phyloP scores from a whole-genome alignment of 257 asterid genomes.

The Thymus mandschuricus region DNA sequence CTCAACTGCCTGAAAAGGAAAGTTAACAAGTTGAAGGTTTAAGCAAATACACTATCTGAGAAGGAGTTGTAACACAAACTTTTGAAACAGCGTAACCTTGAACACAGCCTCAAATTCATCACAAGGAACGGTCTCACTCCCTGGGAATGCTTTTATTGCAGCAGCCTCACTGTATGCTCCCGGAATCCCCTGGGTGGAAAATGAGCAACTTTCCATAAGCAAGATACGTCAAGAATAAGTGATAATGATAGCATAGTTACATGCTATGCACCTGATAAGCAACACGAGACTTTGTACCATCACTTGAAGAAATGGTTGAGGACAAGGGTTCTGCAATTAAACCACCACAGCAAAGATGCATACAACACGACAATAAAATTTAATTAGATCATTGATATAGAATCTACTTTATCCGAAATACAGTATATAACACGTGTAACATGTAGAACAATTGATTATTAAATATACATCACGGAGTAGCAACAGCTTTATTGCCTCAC shows the following conservation, averaged over 20 bases:
- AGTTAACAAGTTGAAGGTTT: constrained; percentile 16
- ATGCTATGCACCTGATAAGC: constrained; percentile 79
- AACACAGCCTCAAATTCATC: constrained; percentile 86
- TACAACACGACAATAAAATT: constrained; percentile 18
- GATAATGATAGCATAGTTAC: constrained; percentile 3
- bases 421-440: too few species aligned
- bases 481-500: background rate
- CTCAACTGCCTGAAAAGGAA: constrained; percentile 79
- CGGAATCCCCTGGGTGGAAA: constrained; percentile 63
- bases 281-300: constrained; percentile 70
- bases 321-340: constrained; percentile 78
- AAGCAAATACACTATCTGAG: constrained; percentile 24
- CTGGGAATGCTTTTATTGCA: constrained; percentile 88
- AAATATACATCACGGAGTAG: background rate
- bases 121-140: constrained; percentile 92
- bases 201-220: constrained; percentile 27
- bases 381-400: constrained; percentile 4
- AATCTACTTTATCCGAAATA: background rate
- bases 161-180: constrained; percentile 96
- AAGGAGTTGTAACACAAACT: background rate
- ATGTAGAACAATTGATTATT: too few species aligned
- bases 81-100: constrained; percentile 50
- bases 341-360: background rate
- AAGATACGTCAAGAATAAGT: background rate
- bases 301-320: constrained; percentile 47